phyloP scores from a whole-genome alignment of 495 filamentous ascomycete species.

The Aspergillus taichungensis region DNA sequence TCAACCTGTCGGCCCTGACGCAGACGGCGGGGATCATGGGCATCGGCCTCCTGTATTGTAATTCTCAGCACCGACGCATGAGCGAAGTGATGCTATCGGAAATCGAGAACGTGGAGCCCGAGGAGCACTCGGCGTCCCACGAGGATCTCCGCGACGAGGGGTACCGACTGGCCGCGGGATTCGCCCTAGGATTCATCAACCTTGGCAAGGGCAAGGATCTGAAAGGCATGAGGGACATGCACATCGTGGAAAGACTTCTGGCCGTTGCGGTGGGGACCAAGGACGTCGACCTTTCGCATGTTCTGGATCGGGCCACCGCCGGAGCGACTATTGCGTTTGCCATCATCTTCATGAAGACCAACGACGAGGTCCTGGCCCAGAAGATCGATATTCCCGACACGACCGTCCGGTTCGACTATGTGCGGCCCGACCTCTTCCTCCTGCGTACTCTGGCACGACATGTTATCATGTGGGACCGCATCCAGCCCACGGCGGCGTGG shows the following conservation, averaged over 20 bases:
- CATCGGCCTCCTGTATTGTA: slow-evolving; percentile 88
- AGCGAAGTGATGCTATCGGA: slow-evolving; percentile 98
- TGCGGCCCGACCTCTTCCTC: slow-evolving; percentile 86
- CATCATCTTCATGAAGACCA: slow-evolving; percentile 97
- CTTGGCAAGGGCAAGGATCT: slow-evolving; percentile 83
- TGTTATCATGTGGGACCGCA: slow-evolving; percentile 87
- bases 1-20: slow-evolving; percentile 88
- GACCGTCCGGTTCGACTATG: slow-evolving; percentile 82
- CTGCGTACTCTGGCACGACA: slow-evolving; percentile 85
- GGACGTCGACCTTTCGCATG: slow-evolving; percentile 78
- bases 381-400: slow-evolving; percentile 93
- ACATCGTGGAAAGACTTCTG: slow-evolving; percentile 77
- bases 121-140: slow-evolving; percentile 52
- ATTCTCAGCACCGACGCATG: slow-evolving; percentile 95
- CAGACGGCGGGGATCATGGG: slow-evolving; percentile 98
- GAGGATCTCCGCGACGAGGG: slow-evolving; percentile 84
- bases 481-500: slow-evolving; percentile 63
- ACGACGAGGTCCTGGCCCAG: slow-evolving; percentile 75
- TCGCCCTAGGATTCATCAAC: slow-evolving; percentile 91
- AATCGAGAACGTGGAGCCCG: slow-evolving; percentile 74
- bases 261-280: slow-evolving; percentile 77
- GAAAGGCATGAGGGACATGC: slow-evolving; percentile 88
- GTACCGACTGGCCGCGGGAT: slow-evolving; percentile 88
- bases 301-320: slow-evolving; percentile 85
- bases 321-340: slow-evolving; percentile 82